Conservation (phyloP, 2,329 filamentous ascomycete genomes). For the Penicillium sp. region DNA sequence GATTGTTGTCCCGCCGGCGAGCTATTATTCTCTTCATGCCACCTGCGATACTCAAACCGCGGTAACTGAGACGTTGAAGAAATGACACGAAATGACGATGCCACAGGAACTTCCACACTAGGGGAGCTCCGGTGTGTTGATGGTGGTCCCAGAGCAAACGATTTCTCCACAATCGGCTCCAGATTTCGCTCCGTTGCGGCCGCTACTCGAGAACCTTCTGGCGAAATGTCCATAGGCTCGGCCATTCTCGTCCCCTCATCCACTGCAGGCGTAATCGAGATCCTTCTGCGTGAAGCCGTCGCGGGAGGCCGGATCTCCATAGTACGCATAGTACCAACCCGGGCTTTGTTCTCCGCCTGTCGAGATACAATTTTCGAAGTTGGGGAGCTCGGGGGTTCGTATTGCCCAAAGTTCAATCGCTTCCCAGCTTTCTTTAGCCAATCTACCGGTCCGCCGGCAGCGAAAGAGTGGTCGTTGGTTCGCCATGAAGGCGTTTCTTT, state of each 20-base stretch:
- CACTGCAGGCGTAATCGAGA: background rate
- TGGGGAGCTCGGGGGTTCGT: constrained; percentile 47
- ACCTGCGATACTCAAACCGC: constrained; percentile 47
- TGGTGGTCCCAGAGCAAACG: background rate
- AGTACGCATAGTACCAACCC: constrained; percentile 9
- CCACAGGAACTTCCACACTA: constrained; percentile 7
- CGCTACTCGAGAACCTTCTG: background rate
- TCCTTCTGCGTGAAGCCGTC: background rate
- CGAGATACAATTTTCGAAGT: constrained; percentile 35
- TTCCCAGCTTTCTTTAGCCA: constrained; percentile 43
- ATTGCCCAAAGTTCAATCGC: constrained; percentile 36
- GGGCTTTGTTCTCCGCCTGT: constrained; percentile 23
- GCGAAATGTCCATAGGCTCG: background rate
- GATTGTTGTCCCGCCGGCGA: background rate
- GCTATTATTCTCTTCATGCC: constrained; percentile 22
- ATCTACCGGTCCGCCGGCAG: constrained; percentile 8
- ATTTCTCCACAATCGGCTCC: background rate
- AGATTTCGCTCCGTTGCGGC: background rate
- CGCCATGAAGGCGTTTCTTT: background rate
- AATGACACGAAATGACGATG: constrained; percentile 38
- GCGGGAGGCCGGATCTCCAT: constrained; percentile 11
- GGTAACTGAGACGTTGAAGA: constrained; percentile 48
- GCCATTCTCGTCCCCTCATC: background rate
- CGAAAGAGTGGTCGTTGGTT: constrained; percentile 12
- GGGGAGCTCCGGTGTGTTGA: constrained; percentile 4